Percentiles rank a stretch among this genome's conserved stretches.
These are phyloP conservation scores for Bacidia gigantensis DNA, from an alignment of 495 filamentous ascomycete genomes.

Conservation along the genomic window DNA sequence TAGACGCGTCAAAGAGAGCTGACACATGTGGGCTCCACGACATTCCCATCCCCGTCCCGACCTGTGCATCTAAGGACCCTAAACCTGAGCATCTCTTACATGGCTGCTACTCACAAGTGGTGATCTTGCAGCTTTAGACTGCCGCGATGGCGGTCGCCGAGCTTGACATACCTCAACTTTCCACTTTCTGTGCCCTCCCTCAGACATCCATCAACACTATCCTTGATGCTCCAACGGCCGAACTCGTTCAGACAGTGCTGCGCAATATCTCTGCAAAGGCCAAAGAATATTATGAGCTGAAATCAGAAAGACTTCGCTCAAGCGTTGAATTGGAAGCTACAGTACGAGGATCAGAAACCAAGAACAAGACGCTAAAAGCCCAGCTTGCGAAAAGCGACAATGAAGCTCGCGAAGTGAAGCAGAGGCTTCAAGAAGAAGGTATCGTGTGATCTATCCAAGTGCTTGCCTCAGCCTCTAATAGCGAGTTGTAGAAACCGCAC, in stretches of 20 bases:
- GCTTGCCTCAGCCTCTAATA: conserved; percentile 13
- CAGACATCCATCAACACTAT: conserved; percentile 50
- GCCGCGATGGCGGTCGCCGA: conserved; percentile 59
- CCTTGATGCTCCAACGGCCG: conserved; percentile 58
- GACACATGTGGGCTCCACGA: no score
- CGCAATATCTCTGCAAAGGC: conserved; percentile 55
- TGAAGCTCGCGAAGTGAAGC: conserved; percentile 62
- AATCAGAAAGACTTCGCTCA: conserved; percentile 67
- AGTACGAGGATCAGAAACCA: conserved; percentile 65
- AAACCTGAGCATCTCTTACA: no score
- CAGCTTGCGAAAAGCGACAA: conserved; percentile 68
- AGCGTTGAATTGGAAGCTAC: conserved; percentile 90
- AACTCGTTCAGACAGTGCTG: conserved; percentile 59
- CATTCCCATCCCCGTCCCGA: no score
- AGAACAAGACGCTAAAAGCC: conserved; percentile 63
- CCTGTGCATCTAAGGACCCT: no score
- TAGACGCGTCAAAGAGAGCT: background rate
- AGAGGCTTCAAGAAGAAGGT: conserved; percentile 75
- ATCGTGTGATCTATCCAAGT: conserved; percentile 20
- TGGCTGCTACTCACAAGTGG: background rate
- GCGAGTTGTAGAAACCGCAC: conserved; percentile 40
- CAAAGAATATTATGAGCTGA: conserved; percentile 62
- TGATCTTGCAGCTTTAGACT: background rate
- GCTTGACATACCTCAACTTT: conserved; percentile 62
- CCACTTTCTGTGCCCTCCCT: conserved; percentile 59